These are phyloP conservation scores for Trametes gibbosa DNA, from an alignment of 768 basidiomycete species.

Conservation along the genomic window DNA sequence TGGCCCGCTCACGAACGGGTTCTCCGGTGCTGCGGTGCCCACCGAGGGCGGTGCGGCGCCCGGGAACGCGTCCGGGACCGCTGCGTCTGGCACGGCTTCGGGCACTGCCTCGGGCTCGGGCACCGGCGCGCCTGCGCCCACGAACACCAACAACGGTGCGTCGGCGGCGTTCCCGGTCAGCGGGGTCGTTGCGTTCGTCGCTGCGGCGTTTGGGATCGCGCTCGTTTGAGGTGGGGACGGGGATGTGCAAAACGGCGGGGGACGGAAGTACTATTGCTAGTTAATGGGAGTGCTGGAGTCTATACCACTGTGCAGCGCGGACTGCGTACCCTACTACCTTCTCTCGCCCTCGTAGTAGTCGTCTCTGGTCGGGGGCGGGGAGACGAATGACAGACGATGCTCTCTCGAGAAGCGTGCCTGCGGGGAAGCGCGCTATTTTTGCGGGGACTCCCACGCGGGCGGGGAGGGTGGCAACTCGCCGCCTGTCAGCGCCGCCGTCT, in stretches of 20 bases:
- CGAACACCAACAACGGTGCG: constrained; percentile 7
- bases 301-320: constrained; percentile 10
- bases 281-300: background rate
- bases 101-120: constrained; percentile 10
- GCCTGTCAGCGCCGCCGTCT: no score
- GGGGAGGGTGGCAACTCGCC: background rate
- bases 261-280: background rate
- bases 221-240: constrained; percentile 10
- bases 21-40: constrained; percentile 27
- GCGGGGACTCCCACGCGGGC: background rate
- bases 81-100: background rate
- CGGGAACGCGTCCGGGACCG: constrained; percentile 7
- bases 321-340: constrained; percentile 5
- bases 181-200: constrained; percentile 19
- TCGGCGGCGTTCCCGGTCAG: constrained; percentile 4
- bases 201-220: constrained; percentile 20
- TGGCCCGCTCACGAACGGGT: constrained; percentile 38
- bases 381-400: background rate
- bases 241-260: background rate
- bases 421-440: background rate
- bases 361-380: background rate
- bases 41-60: constrained; percentile 2
- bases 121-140: constrained; percentile 4
- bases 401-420: background rate
- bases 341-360: background rate